Evolutionary conservation across 78 protist genomes (phyloP).

Genomic region (Fonticula alba): DNA sequence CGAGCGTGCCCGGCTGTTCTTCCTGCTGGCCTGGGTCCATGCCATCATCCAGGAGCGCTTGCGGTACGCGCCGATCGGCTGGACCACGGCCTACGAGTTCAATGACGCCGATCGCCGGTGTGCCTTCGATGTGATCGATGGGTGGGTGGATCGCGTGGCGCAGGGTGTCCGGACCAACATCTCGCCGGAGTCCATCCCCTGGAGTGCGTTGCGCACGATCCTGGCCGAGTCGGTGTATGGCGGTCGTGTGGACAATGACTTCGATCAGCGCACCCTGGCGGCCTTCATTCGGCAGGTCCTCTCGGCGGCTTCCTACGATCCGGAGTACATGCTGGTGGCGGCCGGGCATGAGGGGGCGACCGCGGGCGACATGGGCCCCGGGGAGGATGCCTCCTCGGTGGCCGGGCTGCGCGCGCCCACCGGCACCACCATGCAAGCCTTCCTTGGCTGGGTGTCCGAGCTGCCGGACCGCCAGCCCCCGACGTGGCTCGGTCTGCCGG

Average conservation of each 20-base stretch:
- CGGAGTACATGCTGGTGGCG: conserved; percentile 19
- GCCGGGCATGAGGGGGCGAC: not conserved
- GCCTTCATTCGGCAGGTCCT: conserved; percentile 53
- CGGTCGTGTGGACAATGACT: conserved; percentile 82
- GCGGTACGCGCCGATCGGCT: conserved; percentile 83
- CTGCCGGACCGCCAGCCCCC: conserved; percentile 56
- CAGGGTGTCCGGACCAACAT: conserved; percentile 26
- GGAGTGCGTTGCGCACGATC: conserved; percentile 56
- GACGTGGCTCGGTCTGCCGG: conserved; percentile 71
- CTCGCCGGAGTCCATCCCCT: conserved; percentile 54
- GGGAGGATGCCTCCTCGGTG: not conserved
- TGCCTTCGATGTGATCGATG: conserved; percentile 67
- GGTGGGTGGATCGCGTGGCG: conserved; percentile 63
- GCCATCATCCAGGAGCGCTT: conserved; percentile 73
- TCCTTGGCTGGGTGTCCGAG: conserved; percentile 32
- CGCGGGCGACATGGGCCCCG: not conserved
- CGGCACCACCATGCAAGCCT: conserved; percentile 27
- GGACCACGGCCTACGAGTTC: conserved; percentile 82
- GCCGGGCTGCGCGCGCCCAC: conserved; percentile 17
- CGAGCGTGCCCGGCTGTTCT: conserved; percentile 73
- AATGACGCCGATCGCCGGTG: conserved; percentile 62
- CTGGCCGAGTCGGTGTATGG: conserved; percentile 52
- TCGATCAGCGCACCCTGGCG: conserved; percentile 56
- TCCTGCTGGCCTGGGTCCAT: conserved; percentile 88
- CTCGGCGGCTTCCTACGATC: conserved; percentile 27